Evolutionary conservation across 495 filamentous ascomycete genomes (phyloP), one percentile per base, ranked within the genome.

Genomic region (Penicillium soppii): DNA sequence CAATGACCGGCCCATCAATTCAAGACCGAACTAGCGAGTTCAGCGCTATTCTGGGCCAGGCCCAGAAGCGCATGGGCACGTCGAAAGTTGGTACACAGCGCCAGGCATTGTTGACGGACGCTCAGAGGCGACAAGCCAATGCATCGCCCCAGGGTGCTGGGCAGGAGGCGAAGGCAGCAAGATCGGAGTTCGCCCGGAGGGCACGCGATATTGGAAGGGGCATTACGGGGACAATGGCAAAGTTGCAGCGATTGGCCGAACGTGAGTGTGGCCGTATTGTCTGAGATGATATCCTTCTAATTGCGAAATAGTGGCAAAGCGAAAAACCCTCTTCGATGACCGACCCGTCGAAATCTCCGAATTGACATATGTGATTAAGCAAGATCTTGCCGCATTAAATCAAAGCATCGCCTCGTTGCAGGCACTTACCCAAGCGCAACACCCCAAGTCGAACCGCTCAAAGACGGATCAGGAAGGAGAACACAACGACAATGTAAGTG

Each of bases 21-120:
- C 95, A 98, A 79, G 94, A 98, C 73, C 89, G 94, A 59, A 98
- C 94, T 46, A 79, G 79, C 65, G 94, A 98, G 75, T 98, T 98
- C 75, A 87, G 85, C 59, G 85, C 90, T 53, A 91, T 97, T 65
- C 81, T 97, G 41, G 77, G 79, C 16, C 90, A 91, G 61, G 88
- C 88, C 47, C 89, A 95, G 69, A 87, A 84, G 58, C 81, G 84
- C 35, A 79, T 87, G 47, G 78, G 81, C 12, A 72, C 83, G 1
- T 82, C 78, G 19, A 94, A 90, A 70, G 77, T 86, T 29, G 85
- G 86, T 30, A 68, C 87, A 12, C 90, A 95, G 71, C 79, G 87
- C 50, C 87, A 89, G 65, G 86, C 87, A n/a, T 82, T 96, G 32
- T 78, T 97, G 45, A 82, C 84, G 26, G 82, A 88, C 53, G 70